Conservation (phyloP, 768 basidiomycete genomes). For the Tricholoma hemisulphureum region DNA sequence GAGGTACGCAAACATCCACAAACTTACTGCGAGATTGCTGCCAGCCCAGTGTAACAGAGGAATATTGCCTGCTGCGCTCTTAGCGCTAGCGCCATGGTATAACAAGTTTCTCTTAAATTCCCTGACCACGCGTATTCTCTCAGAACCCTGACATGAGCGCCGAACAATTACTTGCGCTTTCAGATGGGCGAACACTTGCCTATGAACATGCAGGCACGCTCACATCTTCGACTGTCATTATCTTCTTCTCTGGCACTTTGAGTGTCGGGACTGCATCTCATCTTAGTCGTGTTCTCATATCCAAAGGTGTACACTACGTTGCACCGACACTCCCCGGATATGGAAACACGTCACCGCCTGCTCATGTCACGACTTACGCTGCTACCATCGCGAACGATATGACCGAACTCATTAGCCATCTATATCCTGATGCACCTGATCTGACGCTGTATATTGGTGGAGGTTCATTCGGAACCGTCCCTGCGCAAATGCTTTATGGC, state of each 20-base stretch:
- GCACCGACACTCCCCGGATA: constrained; percentile 48
- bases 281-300: constrained; percentile 19
- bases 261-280: constrained; percentile 30
- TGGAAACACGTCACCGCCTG: constrained; percentile 41
- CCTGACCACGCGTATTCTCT: too few relatives aligned
- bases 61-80: too few relatives aligned
- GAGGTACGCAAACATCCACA: too few relatives aligned
- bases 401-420: constrained; percentile 37
- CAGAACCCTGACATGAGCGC: too few relatives aligned
- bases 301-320: constrained; percentile 33
- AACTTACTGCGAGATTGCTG: too few relatives aligned
- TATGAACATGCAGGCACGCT: constrained; percentile 37
- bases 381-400: constrained; percentile 36
- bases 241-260: constrained; percentile 43
- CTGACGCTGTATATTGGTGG: constrained; percentile 44
- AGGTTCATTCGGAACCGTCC: constrained; percentile 47
- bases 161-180: constrained; percentile 21
- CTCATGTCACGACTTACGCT: constrained; percentile 29
- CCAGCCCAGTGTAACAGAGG: too few relatives aligned
- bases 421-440: constrained; percentile 34
- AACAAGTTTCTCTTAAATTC: too few relatives aligned
- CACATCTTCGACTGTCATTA: constrained; percentile 35
- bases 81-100: too few relatives aligned
- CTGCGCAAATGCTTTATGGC: constrained; percentile 51
- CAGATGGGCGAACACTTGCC: constrained; percentile 35